Evolutionary conservation across 164 flowering plant genomes (phyloP), one percentile per base, ranked within the genome.

Genomic region (Santalum album): DNA sequence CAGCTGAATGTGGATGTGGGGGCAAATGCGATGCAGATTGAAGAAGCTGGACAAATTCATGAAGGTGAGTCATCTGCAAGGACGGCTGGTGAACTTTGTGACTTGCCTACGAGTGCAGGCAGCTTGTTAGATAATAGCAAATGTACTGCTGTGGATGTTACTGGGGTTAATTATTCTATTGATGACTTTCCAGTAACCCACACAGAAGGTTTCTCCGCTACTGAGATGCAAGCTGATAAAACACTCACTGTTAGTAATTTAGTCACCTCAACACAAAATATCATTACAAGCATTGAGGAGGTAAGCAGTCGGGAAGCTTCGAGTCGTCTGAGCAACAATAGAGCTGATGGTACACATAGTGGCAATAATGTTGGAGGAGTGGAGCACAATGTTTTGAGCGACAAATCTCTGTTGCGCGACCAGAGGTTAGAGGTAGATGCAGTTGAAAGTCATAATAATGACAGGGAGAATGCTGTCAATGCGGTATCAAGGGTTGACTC

Each of bases 31-130:
- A 54, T 56, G 57, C 52, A 25, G 23, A 53, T 42, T 59, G 74
- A 68, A 51, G 59, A 27, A 54, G 49, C 53, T 21, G 53, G 49
- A 53, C 67, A 55, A 20, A 17, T 49, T 56, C 39, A 48, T 12
- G 69, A 49, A 35, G 66, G 51, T 53, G 75, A 65, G 15, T 39
- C 50, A 40, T 65, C 67, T 58, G 65, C 65, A 15, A 55, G 18
- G 58, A 39, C 53, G 53, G 56, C 35, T 51, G 39, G 47, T 55
- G 64, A 50, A 53, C 60, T 66, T 32, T 39, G 23, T 49, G 38
- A 17, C 40, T 25, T 56, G 40, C 50, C 60, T 23, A 40, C 38
- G 21, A 17, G n/a, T 9, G 58, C 55, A 12, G 58, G 46, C 12
- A 46, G 43, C 57, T 29, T 17, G 20, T 38, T 47, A 50, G 52